Percentiles rank a stretch among this genome's conserved stretches.
phyloP scores from a whole-genome alignment of 2,329 filamentous ascomycete species.

The Cercospora nicotianae region DNA sequence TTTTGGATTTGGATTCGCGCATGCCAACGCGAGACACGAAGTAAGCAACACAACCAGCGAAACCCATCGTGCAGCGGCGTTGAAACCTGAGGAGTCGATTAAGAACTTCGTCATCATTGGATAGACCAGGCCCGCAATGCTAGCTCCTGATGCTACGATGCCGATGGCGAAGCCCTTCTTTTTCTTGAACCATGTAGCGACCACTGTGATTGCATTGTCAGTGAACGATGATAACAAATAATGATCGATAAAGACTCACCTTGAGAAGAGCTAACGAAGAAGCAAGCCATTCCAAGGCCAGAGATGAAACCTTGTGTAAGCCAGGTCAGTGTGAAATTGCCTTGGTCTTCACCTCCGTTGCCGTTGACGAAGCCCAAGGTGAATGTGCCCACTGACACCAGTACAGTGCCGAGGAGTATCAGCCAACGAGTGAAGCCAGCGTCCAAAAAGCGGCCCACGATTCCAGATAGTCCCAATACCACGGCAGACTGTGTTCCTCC shows the following conservation, averaged over 20 bases:
- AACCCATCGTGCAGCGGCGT: conserved; percentile 46
- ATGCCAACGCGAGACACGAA: conserved; percentile 45
- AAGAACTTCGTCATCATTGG: conserved; percentile 51
- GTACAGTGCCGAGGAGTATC: conserved; percentile 44
- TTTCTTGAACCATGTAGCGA: conserved; percentile 52
- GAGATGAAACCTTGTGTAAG: conserved; percentile 50
- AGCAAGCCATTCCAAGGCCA: conserved; percentile 54
- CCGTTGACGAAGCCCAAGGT: conserved; percentile 47
- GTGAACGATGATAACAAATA: conserved; percentile 43
- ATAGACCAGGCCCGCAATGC: conserved; percentile 45
- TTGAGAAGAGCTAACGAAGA: conserved; percentile 54
- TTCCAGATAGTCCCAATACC: conserved; percentile 48
- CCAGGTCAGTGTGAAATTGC: conserved; percentile 48
- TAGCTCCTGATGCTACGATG: conserved; percentile 53
- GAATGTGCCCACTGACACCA: conserved; percentile 49
- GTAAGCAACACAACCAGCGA: conserved; percentile 45
- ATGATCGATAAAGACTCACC: conserved; percentile 32
- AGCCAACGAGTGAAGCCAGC: conserved; percentile 47
- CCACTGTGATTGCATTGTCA: conserved; percentile 39
- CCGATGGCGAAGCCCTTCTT: conserved; percentile 52
- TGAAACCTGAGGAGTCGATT: conserved; percentile 47
- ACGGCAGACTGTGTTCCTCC: conserved; percentile 51
- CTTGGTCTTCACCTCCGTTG: conserved; percentile 38
- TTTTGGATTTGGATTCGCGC: conserved; percentile 47
- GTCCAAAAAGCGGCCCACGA: conserved; percentile 52